A percentile compares a stretch with the other conserved stretches of the same genome.
These are phyloP conservation scores for Metschnikowia continentalis DNA, from an alignment of 805 yeast species.

Conservation along the genomic window DNA sequence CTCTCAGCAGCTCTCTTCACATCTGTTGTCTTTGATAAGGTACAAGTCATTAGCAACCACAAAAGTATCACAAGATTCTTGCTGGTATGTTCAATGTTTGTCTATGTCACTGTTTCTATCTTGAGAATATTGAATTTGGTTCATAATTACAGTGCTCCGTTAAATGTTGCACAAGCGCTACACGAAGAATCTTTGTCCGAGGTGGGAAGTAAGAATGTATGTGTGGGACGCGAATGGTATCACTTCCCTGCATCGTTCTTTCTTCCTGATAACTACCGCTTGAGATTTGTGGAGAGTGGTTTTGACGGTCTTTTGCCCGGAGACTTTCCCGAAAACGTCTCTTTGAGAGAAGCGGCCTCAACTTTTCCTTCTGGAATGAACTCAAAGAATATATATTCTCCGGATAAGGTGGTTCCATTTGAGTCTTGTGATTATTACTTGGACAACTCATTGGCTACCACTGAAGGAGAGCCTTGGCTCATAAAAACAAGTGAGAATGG, in stretches of 20 bases:
- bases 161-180: slow-evolving; percentile 51
- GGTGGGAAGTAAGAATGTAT: slow-evolving; percentile 46
- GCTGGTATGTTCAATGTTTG: slow-evolving; percentile 22
- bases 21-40: slow-evolving; percentile 12
- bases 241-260: slow-evolving; percentile 87
- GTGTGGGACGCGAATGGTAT: slow-evolving; percentile 96
- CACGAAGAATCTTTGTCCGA: slow-evolving; percentile 11
- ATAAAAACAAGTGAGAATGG: slow-evolving; percentile 13
- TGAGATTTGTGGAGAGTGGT: slow-evolving; percentile 68
- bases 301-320: slow-evolving; percentile 89
- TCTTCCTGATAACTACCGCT: slow-evolving; percentile 57
- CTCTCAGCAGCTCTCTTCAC: slow-evolving; percentile 56
- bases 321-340: slow-evolving; percentile 55
- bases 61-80: slow-evolving; percentile 7
- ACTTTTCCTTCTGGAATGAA: slow-evolving; percentile 65
- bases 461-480: slow-evolving; percentile 36
- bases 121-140: slow-evolving; percentile 59
- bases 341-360: slow-evolving; percentile 34
- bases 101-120: slow-evolving; percentile 29
- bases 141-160: slow-evolving; percentile 69
- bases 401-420: slow-evolving; percentile 47
- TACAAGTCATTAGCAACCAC: slow-evolving; percentile 1
- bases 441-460: slow-evolving; percentile 51
- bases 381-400: slow-evolving; percentile 63
- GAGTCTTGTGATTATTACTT: slow-evolving; percentile 63